Conservation (phyloP, 2,329 filamentous ascomycete species). For the Fusarium mexicanum region DNA sequence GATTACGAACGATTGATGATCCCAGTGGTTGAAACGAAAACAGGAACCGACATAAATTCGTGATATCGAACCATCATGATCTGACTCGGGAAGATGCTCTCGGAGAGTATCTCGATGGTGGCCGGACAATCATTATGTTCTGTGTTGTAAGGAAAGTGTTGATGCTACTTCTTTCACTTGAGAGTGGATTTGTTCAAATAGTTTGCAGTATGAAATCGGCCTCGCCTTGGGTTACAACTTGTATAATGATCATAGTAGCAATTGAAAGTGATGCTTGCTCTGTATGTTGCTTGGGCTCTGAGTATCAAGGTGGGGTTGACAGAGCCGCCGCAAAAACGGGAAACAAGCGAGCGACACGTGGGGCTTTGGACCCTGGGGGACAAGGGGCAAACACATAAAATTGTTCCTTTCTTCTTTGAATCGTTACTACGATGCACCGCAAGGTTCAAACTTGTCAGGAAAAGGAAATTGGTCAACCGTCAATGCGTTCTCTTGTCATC, state of each 20-base stretch:
- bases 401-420: background rate
- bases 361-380: conserved; percentile 25
- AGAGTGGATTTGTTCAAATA: background rate
- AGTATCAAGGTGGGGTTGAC: background rate
- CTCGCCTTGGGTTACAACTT: background rate
- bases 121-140: no score
- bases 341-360: conserved; percentile 28
- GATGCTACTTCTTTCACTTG: background rate
- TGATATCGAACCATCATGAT: conserved; percentile 42
- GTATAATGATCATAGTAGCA: background rate
- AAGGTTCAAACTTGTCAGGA: background rate
- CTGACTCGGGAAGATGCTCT: conserved; percentile 32
- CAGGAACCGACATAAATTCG: conserved; percentile 17
- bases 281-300: background rate
- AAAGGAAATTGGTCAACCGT: background rate
- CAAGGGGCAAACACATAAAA: conserved; percentile 6
- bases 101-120: background rate
- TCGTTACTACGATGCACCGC: background rate
- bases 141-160: background rate
- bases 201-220: no score
- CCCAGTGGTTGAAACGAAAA: background rate
- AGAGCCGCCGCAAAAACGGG: conserved; percentile 24
- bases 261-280: background rate
- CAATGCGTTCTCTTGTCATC: background rate
- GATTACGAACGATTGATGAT: background rate